Conservation (phyloP, 805 yeast genomes). For the Kodamaea laetipori region DNA sequence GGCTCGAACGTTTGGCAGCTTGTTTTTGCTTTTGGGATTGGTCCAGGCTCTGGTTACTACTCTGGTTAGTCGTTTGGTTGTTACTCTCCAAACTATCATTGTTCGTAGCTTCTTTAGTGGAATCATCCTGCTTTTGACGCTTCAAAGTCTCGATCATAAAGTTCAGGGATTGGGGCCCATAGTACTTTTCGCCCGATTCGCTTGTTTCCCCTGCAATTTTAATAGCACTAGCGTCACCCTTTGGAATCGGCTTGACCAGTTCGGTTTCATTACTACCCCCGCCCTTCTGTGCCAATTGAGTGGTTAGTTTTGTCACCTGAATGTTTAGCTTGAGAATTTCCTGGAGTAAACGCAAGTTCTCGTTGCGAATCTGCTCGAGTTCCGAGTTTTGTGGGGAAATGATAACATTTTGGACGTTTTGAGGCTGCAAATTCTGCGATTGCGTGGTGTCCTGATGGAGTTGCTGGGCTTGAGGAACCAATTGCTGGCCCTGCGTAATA, state of each 20-base stretch:
- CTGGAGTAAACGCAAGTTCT: constrained; percentile 23
- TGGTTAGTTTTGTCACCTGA: constrained; percentile 7
- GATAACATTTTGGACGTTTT: neutral
- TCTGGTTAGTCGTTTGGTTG: neutral
- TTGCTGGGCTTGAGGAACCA: neutral
- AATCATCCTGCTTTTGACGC: neutral
- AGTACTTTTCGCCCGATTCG: constrained; percentile 46
- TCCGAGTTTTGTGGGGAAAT: neutral
- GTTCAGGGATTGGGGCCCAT: constrained; percentile 53
- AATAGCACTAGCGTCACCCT: constrained; percentile 11
- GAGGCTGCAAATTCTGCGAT: neutral
- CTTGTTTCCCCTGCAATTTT: constrained; percentile 39
- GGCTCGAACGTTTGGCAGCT: neutral
- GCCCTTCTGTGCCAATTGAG: constrained; percentile 4
- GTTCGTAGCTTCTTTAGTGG: neutral
- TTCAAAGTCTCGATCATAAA: constrained; percentile 35
- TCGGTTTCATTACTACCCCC: neutral
- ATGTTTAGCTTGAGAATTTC: constrained; percentile 23
- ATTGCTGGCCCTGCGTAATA: constrained; percentile 3
- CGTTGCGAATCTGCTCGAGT: constrained; percentile 13
- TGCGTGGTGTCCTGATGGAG: neutral
- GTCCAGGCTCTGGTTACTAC: neutral
- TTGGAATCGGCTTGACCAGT: neutral
- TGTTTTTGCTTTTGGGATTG: neutral
- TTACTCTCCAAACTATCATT: constrained; percentile 1